Evolutionary conservation across 768 basidiomycete species (phyloP).

Genomic region (Rhizopogon vinicolor): DNA sequence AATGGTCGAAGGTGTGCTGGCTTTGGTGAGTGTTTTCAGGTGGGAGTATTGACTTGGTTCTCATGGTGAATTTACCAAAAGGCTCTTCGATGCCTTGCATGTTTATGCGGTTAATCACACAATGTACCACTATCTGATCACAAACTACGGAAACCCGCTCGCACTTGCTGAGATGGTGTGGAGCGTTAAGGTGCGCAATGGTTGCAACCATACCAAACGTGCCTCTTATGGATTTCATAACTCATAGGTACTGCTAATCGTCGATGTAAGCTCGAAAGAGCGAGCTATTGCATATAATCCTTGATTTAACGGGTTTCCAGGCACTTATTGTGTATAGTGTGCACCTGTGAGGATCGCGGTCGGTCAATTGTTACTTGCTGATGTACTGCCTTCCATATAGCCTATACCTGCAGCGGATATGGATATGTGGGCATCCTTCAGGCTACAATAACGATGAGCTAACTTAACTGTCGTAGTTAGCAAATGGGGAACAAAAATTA

Average conservation of each 20-base stretch:
- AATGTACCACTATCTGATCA: constrained; percentile 54
- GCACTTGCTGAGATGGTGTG: constrained; percentile 44
- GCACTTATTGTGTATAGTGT: not conserved
- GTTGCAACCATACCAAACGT: not conserved
- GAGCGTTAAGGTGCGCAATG: constrained; percentile 25
- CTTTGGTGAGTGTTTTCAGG: constrained; percentile 20
- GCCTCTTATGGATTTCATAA: not conserved
- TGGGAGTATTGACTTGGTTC: constrained; percentile 6
- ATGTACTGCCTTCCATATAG: not conserved
- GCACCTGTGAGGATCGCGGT: not conserved
- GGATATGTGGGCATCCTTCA: not conserved
- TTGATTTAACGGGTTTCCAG: not conserved
- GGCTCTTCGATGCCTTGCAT: constrained; percentile 55
- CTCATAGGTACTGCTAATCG: not conserved
- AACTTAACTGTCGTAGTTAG: not conserved
- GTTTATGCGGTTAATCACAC: constrained; percentile 48
- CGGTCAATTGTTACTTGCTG: not conserved
- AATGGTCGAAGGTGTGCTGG: constrained; percentile 33
- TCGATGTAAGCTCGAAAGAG: not conserved
- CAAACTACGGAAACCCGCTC: constrained; percentile 45
- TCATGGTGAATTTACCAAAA: constrained; percentile 10
- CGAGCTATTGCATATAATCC: not conserved
- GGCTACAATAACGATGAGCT: not conserved
- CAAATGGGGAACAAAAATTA: not conserved
- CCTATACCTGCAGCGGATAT: not conserved